These are phyloP conservation scores for Ustilago cynodontis DNA, from an alignment of 1,284 basidiomycete genomes.

Conservation along the genomic window DNA sequence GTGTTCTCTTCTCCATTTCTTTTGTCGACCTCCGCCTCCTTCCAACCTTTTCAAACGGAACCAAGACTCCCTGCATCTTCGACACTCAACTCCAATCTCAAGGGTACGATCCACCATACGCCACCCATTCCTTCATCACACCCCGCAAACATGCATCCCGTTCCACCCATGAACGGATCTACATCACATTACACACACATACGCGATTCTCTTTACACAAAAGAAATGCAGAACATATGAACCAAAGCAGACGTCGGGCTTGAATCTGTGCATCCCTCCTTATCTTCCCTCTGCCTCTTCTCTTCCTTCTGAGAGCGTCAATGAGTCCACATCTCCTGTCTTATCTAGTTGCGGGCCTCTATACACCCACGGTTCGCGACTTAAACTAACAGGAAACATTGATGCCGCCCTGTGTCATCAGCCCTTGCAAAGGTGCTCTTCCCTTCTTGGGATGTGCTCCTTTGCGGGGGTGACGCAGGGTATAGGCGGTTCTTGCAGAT, in stretches of 20 bases:
- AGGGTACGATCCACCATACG: conserved; percentile 18
- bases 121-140: neutral
- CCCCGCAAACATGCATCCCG: conserved; percentile 28
- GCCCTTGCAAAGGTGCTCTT: neutral
- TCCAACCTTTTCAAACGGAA: conserved; percentile 6
- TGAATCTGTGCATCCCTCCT: neutral
- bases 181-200: conserved; percentile 12
- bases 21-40: conserved; percentile 22
- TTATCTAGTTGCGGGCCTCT: conserved; percentile 50
- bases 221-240: conserved; percentile 53
- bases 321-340: conserved; percentile 26
- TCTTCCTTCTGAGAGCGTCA: neutral
- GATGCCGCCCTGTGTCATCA: neutral
- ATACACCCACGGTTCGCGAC: conserved; percentile 44
- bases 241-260: conserved; percentile 3
- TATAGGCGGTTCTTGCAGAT: conserved; percentile 59
- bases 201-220: conserved; percentile 32
- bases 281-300: neutral
- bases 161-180: conserved; percentile 20
- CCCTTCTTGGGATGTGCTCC: neutral
- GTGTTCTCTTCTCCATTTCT: conserved; percentile 38
- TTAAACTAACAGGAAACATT: conserved; percentile 63
- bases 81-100: conserved; percentile 5
- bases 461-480: neutral
- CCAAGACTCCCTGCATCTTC: conserved; percentile 5